Evolutionary conservation across 345 rosid genomes (phyloP), one percentile per base, ranked within the genome.

Genomic region (Turnera subulata): DNA sequence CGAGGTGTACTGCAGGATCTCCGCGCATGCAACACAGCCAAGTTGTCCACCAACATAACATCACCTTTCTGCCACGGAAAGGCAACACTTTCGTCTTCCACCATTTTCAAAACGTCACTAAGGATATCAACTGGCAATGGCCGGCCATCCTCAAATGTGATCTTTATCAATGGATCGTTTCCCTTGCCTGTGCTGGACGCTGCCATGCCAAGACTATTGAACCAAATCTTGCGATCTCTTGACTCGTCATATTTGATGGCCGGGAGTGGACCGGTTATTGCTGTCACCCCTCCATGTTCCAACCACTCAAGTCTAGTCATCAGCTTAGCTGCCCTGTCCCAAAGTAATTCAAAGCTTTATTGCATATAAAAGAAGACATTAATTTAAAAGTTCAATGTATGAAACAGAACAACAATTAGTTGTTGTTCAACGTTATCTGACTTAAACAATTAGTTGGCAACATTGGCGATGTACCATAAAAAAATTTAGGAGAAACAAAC

Each of bases 1-100:
- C 97, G 89, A 38, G 96, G 99, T 14, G 86, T 84, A 26, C 52
- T 52, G 40, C 82, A 92, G 0, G 95, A 64, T 63, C 82, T 74
- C 12, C 96, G 80, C 40, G 95, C 75, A 54, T 89, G 98, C 40
- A 86, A 91, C 53, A 82, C 89, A 0, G 94, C 97, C 97, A 73
- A 85, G 64, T 93, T 86, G 53, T 93, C 97, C 15, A 86, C 59
- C 67, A 89, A 64, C 29, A 92, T 23, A 50, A 92, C 74, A 45
- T 89, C 97, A 18, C 97, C 99, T 70, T 77, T 86, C 78, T 78
- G 82, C 96, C 99, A 89, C 1, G 96, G 99, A 53, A 86, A 51
- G 5, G 86, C 85, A 13, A 82, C 79, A 32, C 89, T 68, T 66
- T 93, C 97, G 46, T 93, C 94, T 67, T 86, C 96, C 10, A 85